Evolutionary conservation across 2,329 filamentous ascomycete species (phyloP), one percentile per base, ranked within the genome.

Genomic region (Geosmithia morbida): DNA sequence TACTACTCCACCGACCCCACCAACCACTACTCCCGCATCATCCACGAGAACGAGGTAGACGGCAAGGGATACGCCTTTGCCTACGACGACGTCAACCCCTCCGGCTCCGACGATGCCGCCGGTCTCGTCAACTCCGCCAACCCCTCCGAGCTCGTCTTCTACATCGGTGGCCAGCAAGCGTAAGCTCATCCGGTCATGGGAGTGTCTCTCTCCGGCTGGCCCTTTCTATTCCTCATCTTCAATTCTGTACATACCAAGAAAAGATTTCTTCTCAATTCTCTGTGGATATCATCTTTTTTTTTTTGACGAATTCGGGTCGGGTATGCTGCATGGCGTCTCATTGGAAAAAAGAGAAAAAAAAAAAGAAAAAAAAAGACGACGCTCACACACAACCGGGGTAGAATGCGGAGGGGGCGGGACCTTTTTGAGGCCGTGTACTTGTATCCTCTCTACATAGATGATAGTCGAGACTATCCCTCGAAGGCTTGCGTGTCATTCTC

Each of bases 81-180:
- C 0, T 85, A 83, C 53, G 81, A 85, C 55, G 81, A 85, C 56
- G 80, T 85, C 17, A 74, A 76, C 48, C 72, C 77, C 0, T 65
- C 69, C 50, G 75, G 70, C 17, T 67, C 70, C 26, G 63, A 69
- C 51, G 75, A 82, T 56, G 72, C 74, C 2, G 65, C 65, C 1
- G 65, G 63, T 0, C 50, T 57, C 14, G 56, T 66, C 16, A 46
- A 55, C 0, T 59, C 59, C 1, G 55, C 53, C 1, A 49, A 45
- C 10, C 56, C 58, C 0, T 48, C 56, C 2, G 53, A 45, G 13
- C 48, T 65, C 48, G 60, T 55, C 1, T 52, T 66, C 18, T 63
- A 54, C 29, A 48, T 61, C 7, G 60, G 60, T 29, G 52, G 48
- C 18, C 2, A 43, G 19, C 26, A 43, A 43, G 20, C 19, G 18